Conservation (phyloP, 2,329 filamentous ascomycete species). For the Sarocladiaceae sp. region DNA sequence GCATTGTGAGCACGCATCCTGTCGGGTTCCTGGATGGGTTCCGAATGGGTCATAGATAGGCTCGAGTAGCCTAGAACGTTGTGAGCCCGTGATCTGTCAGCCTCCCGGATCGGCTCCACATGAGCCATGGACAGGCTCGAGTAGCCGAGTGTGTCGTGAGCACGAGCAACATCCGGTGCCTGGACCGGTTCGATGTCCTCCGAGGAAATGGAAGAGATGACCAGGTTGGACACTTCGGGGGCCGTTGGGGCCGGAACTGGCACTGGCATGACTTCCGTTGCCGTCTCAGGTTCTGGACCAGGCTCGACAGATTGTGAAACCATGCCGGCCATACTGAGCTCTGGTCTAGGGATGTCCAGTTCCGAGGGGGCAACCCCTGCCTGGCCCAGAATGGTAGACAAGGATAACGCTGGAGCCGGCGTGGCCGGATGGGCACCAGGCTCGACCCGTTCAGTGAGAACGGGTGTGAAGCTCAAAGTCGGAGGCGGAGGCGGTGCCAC, state of each 20-base stretch:
- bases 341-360: conserved; percentile 15
- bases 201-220: conserved; percentile 29
- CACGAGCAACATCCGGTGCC: conserved; percentile 3
- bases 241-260: conserved; percentile 2
- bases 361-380: conserved; percentile 1
- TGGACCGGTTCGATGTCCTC: conserved; percentile 30
- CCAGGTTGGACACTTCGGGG: conserved; percentile 20
- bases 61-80: conserved; percentile 7
- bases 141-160: conserved; percentile 1
- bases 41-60: conserved; percentile 21
- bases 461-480: conserved; percentile 24
- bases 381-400: conserved; percentile 23
- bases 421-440: conserved; percentile 21
- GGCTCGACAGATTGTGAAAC: conserved; percentile 30
- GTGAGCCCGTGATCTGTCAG: conserved; percentile 13
- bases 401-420: conserved; percentile 17
- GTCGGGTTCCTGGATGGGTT: conserved; percentile 19
- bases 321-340: conserved; percentile 25
- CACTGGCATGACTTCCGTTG: conserved; percentile 10
- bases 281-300: conserved; percentile 19
- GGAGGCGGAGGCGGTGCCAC: conserved; percentile 22
- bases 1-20: conserved; percentile 10
- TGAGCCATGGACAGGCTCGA: conserved; percentile 18
- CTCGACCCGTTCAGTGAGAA: conserved; percentile 24
- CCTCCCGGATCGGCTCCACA: conserved; percentile 20